These are phyloP conservation scores for Cochlearia excelsa DNA, from an alignment of 345 rosid genomes.

Conservation along the genomic window DNA sequence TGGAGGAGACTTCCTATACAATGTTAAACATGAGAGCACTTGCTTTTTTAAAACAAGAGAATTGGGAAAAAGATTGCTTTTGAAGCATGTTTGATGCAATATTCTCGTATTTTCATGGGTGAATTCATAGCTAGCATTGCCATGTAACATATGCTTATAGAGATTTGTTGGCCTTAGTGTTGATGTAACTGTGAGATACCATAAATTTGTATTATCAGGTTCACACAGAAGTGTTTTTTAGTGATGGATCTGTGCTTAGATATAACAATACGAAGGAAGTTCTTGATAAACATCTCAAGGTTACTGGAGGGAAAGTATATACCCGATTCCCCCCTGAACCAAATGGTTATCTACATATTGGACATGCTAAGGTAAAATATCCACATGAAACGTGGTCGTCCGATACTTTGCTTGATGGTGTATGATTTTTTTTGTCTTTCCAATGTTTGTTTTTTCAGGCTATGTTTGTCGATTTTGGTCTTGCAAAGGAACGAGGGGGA, in stretches of 20 bases:
- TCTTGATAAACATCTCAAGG: constrained; percentile 78
- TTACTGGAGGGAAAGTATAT: constrained; percentile 71
- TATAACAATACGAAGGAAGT: constrained; percentile 77
- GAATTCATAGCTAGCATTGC: constrained; percentile 1
- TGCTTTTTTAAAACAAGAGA: not conserved
- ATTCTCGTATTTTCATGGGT: constrained; percentile 2
- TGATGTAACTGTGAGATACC: not conserved
- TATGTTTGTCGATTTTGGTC: constrained; percentile 95
- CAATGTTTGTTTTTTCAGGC: constrained; percentile 51
- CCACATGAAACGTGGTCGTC: constrained; percentile 2
- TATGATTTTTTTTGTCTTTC: constrained; percentile 5
- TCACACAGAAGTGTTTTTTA: constrained; percentile 83
- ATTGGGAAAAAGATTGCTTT: constrained; percentile 2
- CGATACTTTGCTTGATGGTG: constrained; percentile 5
- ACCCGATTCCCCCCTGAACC: constrained; percentile 97
- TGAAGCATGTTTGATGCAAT: constrained; percentile 9
- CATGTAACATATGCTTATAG: constrained; percentile 7
- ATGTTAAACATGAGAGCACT: not conserved
- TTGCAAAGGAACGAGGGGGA: constrained; percentile 90
- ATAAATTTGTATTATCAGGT: constrained; percentile 42
- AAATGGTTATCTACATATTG: constrained; percentile 97
- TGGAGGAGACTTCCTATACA: constrained; percentile 6
- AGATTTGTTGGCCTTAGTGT: not conserved
- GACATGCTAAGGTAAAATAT: constrained; percentile 86
- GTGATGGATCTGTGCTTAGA: constrained; percentile 67